phyloP scores from a whole-genome alignment of 2,329 filamentous ascomycete species.

The Colletotrichum truncatum region DNA sequence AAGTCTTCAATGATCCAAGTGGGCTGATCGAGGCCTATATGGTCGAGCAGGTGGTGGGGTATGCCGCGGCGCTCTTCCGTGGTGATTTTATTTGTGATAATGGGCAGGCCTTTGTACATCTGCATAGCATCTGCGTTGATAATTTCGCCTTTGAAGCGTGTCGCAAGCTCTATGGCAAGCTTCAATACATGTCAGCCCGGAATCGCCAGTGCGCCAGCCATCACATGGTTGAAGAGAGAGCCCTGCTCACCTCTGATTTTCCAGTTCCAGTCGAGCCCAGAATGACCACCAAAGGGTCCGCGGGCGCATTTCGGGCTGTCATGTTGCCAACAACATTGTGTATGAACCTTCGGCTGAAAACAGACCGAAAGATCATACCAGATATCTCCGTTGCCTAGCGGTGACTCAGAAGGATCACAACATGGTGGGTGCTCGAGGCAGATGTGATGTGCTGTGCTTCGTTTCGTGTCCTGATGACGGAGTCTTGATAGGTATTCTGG shows the following conservation, averaged over 20 bases:
- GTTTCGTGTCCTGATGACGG: slow-evolving; percentile 12
- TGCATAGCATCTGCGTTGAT: slow-evolving; percentile 99
- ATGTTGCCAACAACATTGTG: slow-evolving; percentile 37
- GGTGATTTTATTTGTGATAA: slow-evolving; percentile 95
- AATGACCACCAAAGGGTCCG: slow-evolving; percentile 77
- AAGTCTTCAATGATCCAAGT: slow-evolving; percentile 88
- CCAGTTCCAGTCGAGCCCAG: slow-evolving; percentile 93
- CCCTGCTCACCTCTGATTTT: slow-evolving; percentile 81
- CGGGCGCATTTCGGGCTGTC: slow-evolving; percentile 42
- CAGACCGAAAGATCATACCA: slow-evolving; percentile 27
- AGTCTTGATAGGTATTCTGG: not conserved
- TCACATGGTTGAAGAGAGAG: not conserved
- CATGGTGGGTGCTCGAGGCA: slow-evolving; percentile 2
- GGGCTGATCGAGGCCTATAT: slow-evolving; percentile 77
- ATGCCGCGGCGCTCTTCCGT: slow-evolving; percentile 78
- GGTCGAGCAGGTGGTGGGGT: slow-evolving; percentile 87
- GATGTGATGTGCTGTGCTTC: not conserved
- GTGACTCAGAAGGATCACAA: slow-evolving; percentile 9
- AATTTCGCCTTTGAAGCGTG: slow-evolving; percentile 86
- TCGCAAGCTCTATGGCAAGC: slow-evolving; percentile 90
- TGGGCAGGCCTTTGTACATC: slow-evolving; percentile 88
- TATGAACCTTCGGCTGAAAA: slow-evolving; percentile 17
- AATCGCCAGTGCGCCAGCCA: not conserved
- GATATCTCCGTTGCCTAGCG: not conserved
- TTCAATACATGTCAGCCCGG: slow-evolving; percentile 43